Evolutionary conservation across 1,284 basidiomycete species (phyloP).

Genomic region (Cutaneotrichosporon cutaneum): DNA sequence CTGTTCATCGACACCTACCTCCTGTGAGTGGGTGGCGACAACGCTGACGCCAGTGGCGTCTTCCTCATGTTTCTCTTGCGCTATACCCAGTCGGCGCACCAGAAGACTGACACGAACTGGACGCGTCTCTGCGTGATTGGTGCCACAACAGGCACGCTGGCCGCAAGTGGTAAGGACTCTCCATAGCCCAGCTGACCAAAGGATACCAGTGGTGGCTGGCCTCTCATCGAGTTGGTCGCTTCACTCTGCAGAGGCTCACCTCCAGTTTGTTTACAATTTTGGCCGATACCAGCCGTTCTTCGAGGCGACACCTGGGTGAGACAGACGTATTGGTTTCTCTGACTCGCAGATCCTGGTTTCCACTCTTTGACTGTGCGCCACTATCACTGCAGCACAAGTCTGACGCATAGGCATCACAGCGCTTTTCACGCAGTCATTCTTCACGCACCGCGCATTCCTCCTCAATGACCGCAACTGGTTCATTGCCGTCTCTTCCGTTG

Average conservation of each 20-base stretch:
- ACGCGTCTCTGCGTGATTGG: conserved; percentile 14
- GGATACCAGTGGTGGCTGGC: conserved; percentile 1
- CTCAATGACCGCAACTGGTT: conserved; percentile 32
- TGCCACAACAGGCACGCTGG: neutral
- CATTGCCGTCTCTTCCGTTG: conserved; percentile 25
- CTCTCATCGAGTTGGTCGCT: neutral
- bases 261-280: conserved; percentile 31
- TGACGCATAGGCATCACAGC: conserved; percentile 8
- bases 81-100: conserved; percentile 25
- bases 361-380: conserved; percentile 24
- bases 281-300: conserved; percentile 25
- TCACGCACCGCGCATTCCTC: conserved; percentile 38
- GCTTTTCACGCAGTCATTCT: conserved; percentile 32
- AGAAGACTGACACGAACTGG: conserved; percentile 29
- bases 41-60: conserved; percentile 24
- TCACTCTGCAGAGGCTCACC: too few relatives aligned
- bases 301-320: conserved; percentile 11
- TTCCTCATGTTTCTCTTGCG: conserved; percentile 25
- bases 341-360: conserved; percentile 20
- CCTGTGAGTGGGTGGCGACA: conserved; percentile 15
- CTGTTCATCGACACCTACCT: conserved; percentile 29
- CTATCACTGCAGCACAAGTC: neutral
- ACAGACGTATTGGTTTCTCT: neutral
- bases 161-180: neutral
- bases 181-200: neutral